Evolutionary conservation across 2,329 filamentous ascomycete genomes (phyloP), one percentile per base, ranked within the genome.

Genomic region (Trichophyton schoenleinii): DNA sequence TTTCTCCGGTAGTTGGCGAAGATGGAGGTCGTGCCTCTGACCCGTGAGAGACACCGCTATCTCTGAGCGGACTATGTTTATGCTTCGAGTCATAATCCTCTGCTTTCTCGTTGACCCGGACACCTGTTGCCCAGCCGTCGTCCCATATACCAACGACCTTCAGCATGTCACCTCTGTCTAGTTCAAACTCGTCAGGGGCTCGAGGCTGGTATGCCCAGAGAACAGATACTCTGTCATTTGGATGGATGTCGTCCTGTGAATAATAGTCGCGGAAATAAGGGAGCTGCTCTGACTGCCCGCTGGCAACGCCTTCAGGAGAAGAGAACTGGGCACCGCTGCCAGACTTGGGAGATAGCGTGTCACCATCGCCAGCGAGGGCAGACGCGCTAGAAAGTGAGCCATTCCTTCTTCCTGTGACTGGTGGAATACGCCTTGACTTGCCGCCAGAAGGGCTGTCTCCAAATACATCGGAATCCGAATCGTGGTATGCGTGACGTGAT

Each of bases 131-230:
- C 94, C 94, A 99, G 55, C 94, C 94, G 72, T 99, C 94, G 70
- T 99, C 94, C 94, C 94, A 99, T 67, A 99, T 99, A 64, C 94
- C 94, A 36, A 97, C 87, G 13, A 99, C 87, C 77, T 96, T 97
- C 70, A 99, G 82, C 91, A 99, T 96, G 71, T 99, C 94, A 60
- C 94, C 94, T 62, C 94, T 85, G 69, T 97, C 94, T 42, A 99
- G 80, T 44, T 89, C 81, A 70, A 97, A 97, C 71, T 99, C 94
- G 69, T 99, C 94, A 34, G 86, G 84, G 3, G 94, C 94, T 38
- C 94, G 88, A 38, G 94, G 92, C 68, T 96, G 90, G 73, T 99
- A 99, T 1, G 94, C 92, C 94, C 94, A 99, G 13, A 99, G 81
- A 1, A 91, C 89, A 13, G 94, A 84, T 48, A 99, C 92, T 63